Evolutionary conservation across 192 early-diverging fungal species (phyloP).

Genomic region (Podila horticola): DNA sequence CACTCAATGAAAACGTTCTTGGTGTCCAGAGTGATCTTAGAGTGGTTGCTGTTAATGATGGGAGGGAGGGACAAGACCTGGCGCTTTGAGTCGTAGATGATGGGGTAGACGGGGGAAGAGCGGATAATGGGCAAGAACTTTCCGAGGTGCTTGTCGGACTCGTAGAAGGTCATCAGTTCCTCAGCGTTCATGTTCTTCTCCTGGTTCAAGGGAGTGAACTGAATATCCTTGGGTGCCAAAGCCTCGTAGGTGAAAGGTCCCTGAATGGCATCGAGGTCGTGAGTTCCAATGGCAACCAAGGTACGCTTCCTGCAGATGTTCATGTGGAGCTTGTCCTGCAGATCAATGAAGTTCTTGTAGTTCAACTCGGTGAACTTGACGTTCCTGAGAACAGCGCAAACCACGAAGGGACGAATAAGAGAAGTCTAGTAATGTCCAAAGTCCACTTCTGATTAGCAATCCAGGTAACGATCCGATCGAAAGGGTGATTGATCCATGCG

Average conservation of each 20-base stretch:
- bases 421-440: slow-evolving; percentile 68
- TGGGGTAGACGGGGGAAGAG: slow-evolving; percentile 89
- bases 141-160: slow-evolving; percentile 84
- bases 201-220: slow-evolving; percentile 94
- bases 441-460: too few species aligned
- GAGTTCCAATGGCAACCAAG: slow-evolving; percentile 96
- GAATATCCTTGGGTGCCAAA: slow-evolving; percentile 87
- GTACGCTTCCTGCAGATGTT: slow-evolving; percentile 97
- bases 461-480: background rate
- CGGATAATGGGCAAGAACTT: slow-evolving; percentile 95
- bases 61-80: slow-evolving; percentile 95
- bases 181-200: slow-evolving; percentile 85
- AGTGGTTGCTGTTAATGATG: slow-evolving; percentile 98
- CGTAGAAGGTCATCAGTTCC: slow-evolving; percentile 92
- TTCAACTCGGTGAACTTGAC: slow-evolving; percentile 82
- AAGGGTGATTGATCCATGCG: background rate
- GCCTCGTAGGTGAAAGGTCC: slow-evolving; percentile 98
- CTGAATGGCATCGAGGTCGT: slow-evolving; percentile 94
- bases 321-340: slow-evolving; percentile 98
- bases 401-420: slow-evolving; percentile 85
- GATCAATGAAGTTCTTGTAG: slow-evolving; percentile 97
- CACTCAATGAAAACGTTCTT: slow-evolving; percentile 98
- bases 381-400: slow-evolving; percentile 90
- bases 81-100: slow-evolving; percentile 87
- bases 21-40: slow-evolving; percentile 94